Evolutionary conservation across 495 filamentous ascomycete genomes (phyloP).

Genomic region (Aspergillus avenaceus): DNA sequence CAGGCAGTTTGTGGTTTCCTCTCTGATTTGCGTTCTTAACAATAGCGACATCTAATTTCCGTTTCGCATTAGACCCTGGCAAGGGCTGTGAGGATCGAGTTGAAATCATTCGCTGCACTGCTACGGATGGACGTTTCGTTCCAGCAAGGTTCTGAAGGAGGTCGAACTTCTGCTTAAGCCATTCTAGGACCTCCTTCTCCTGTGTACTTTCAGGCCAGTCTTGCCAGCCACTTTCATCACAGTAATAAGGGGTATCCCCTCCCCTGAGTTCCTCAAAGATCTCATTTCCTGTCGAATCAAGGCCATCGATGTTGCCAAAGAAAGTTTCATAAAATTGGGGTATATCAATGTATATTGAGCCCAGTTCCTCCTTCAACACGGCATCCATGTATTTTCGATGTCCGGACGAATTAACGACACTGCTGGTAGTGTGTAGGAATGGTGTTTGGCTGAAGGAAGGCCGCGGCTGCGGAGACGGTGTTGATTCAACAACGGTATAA

Average conservation of each 20-base stretch:
- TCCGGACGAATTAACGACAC: neutral
- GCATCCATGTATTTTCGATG: neutral
- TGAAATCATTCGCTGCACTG: neutral
- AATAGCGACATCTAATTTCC: neutral
- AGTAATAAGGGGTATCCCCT: neutral
- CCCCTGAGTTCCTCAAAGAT: neutral
- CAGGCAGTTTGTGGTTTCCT: conserved; percentile 2
- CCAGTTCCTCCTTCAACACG: conserved; percentile 5
- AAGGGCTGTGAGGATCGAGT: neutral
- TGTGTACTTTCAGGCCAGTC: neutral
- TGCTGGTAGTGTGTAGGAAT: neutral
- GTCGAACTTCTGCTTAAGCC: neutral
- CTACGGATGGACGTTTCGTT: neutral
- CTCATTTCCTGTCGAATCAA: neutral
- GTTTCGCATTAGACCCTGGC: neutral
- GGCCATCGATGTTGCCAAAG: conserved; percentile 15
- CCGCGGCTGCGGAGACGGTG: neutral
- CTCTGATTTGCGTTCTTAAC: neutral
- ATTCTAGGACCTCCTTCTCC: neutral
- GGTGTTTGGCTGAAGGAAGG: neutral
- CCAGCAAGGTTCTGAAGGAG: neutral
- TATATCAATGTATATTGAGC: conserved; percentile 24
- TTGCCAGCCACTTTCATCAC: neutral
- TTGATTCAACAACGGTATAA: neutral
- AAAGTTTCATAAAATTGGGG: conserved; percentile 28